phyloP scores from a whole-genome alignment of 2,329 filamentous ascomycete species.

The Neonectria magnoliae region DNA sequence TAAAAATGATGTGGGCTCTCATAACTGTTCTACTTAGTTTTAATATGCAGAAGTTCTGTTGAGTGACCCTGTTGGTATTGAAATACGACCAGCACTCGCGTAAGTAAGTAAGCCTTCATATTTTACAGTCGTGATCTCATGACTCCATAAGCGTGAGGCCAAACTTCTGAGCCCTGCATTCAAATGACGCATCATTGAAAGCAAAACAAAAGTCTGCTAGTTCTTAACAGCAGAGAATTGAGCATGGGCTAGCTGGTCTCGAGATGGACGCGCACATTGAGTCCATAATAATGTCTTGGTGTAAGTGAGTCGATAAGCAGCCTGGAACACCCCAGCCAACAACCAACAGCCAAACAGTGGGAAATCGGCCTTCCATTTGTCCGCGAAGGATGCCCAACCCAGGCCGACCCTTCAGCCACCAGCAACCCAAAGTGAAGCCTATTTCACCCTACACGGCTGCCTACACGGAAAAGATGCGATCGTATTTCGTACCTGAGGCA shows the following conservation, averaged over 20 bases:
- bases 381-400: neutral
- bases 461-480: neutral
- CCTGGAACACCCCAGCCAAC: neutral
- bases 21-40: too few species aligned
- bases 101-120: too few species aligned
- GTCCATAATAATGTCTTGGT: neutral
- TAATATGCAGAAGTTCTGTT: too few species aligned
- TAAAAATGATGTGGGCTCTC: too few species aligned
- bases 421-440: neutral
- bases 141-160: too few species aligned
- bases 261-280: neutral
- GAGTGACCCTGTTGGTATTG: too few species aligned
- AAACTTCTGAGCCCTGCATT: neutral
- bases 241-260: too few species aligned
- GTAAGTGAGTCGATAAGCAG: neutral
- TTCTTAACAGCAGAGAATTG: neutral
- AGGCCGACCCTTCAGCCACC: too few species aligned
- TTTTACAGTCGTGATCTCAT: too few species aligned
- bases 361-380: neutral
- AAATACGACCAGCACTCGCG: too few species aligned
- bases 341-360: neutral
- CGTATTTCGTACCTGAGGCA: neutral
- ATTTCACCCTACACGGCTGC: neutral
- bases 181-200: neutral
- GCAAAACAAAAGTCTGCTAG: too few species aligned